Conservation (phyloP, 768 basidiomycete genomes). For the Tephrocybe sp. region DNA sequence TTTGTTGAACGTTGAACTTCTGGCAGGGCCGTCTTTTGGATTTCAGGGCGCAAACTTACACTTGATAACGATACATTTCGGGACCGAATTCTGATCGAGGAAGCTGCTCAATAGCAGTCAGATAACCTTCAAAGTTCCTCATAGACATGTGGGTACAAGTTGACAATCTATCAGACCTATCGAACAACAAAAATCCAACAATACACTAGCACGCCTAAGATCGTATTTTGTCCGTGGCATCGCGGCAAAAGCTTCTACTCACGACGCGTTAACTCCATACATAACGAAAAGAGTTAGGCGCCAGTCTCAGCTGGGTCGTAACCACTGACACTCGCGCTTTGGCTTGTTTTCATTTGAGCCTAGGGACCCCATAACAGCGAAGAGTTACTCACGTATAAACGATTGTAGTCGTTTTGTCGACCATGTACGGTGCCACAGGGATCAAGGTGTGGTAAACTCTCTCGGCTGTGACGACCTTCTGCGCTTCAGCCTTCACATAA, state of each 20-base stretch:
- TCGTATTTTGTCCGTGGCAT: neutral
- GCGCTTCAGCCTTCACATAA: constrained; percentile 15
- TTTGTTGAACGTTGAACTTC: no score
- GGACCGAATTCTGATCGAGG: no score
- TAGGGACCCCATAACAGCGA: neutral
- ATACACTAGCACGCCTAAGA: no score
- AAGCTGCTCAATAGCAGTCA: no score
- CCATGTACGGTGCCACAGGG: constrained; percentile 26
- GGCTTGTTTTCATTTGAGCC: neutral
- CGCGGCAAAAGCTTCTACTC: neutral
- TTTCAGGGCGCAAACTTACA: no score
- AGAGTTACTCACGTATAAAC: constrained; percentile 30
- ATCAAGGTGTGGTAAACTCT: constrained; percentile 24
- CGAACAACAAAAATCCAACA: no score
- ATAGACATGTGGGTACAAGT: no score
- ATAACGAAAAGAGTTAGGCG: neutral
- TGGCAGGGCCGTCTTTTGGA: no score
- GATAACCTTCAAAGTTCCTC: no score
- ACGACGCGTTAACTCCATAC: neutral
- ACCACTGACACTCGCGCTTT: neutral
- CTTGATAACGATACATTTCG: no score
- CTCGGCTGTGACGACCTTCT: constrained; percentile 16
- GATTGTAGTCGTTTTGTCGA: constrained; percentile 24
- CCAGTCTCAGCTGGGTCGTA: neutral
- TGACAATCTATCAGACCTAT: no score